phyloP scores from a whole-genome alignment of 371 early-diverging fungal genomes.

The Smittium culicis region DNA sequence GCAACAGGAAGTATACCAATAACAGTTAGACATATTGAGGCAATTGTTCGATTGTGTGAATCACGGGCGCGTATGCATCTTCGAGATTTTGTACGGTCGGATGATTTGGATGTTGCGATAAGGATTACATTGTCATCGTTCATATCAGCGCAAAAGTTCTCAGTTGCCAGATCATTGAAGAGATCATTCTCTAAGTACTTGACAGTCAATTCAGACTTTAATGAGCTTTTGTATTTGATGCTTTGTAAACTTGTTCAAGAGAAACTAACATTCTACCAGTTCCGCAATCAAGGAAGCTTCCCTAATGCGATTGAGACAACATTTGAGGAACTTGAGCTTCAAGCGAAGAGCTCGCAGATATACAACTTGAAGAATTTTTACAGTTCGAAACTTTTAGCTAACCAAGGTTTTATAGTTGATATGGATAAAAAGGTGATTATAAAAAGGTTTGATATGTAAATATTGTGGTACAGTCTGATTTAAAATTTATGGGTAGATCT shows the following conservation, averaged over 20 bases:
- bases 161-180: constrained; percentile 71
- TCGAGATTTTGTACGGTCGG: constrained; percentile 76
- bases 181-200: constrained; percentile 75
- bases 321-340: constrained; percentile 24
- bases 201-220: constrained; percentile 53
- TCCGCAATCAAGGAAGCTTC: constrained; percentile 38
- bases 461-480: no score
- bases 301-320: constrained; percentile 41
- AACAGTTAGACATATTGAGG: constrained; percentile 97
- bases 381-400: constrained; percentile 18
- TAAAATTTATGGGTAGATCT: no score
- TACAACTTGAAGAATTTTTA: constrained; percentile 26
- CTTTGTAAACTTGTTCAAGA: constrained; percentile 63
- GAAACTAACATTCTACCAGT: constrained; percentile 52
- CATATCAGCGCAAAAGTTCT: constrained; percentile 91
- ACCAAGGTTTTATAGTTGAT: constrained; percentile 23
- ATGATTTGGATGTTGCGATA: constrained; percentile 95
- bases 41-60: constrained; percentile 95
- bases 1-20: constrained; percentile 88
- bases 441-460: constrained; percentile 4
- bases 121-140: constrained; percentile 87
- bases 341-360: constrained; percentile 23
- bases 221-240: constrained; percentile 55
- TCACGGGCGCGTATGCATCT: constrained; percentile 97
- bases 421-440: not conserved